Evolutionary conservation across 106 monocot genomes (phyloP).

Genomic region (Agapanthus africanus): DNA sequence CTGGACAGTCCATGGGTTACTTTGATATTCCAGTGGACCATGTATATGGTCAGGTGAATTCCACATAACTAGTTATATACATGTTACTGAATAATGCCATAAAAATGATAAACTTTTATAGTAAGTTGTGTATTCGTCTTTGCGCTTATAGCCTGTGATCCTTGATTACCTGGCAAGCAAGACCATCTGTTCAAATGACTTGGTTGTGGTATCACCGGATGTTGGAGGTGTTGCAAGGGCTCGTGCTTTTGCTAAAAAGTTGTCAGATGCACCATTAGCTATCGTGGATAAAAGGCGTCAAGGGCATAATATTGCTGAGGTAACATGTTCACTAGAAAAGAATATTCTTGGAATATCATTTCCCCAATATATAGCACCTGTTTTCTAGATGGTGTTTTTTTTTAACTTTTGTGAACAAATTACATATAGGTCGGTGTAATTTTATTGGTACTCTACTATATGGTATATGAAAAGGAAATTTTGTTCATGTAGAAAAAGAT

Average conservation of each 20-base stretch:
- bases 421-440: too few species aligned
- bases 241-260: slow-evolving; percentile 86
- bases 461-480: too few species aligned
- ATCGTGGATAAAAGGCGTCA: slow-evolving; percentile 92
- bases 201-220: slow-evolving; percentile 91
- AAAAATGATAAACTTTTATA: background rate
- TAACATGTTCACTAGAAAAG: too few species aligned
- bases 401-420: too few species aligned
- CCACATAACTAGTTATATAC: background rate
- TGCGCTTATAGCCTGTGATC: slow-evolving; percentile 56
- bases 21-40: slow-evolving; percentile 90
- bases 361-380: too few species aligned
- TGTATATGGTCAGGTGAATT: slow-evolving; percentile 73
- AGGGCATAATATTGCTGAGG: slow-evolving; percentile 87
- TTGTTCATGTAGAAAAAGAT: too few species aligned
- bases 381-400: too few species aligned
- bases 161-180: slow-evolving; percentile 91
- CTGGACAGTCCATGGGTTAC: slow-evolving; percentile 82
- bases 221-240: slow-evolving; percentile 91
- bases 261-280: slow-evolving; percentile 84
- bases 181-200: slow-evolving; percentile 68
- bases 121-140: background rate
- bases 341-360: too few species aligned
- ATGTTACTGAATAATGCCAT: background rate
- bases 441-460: too few species aligned